Evolutionary conservation across 768 basidiomycete species (phyloP), one percentile per base, ranked within the genome.

Genomic region (Dioszegia hungarica): DNA sequence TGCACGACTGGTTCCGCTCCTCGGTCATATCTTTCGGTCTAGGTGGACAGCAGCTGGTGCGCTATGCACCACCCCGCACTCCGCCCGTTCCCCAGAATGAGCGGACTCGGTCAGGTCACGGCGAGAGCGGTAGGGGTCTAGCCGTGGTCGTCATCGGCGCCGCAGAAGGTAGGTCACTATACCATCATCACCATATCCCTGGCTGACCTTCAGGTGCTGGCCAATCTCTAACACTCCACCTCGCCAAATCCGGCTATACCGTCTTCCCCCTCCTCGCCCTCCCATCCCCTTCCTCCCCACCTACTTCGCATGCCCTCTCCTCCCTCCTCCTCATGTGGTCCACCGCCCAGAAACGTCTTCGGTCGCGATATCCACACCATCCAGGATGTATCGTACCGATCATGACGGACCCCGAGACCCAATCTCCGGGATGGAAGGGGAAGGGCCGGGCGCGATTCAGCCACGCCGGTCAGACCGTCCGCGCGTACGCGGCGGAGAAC

Each of bases 391-490:
- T 71, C 22, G 61, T 71, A n/a, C 69, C 69, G 2, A 57, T 71
- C 31, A 59, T 71, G 3, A 54, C 57, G 6, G 69, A 71, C 33
- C 63, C 66, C 19, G 63, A 65, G 15, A 34, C 37, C 46, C 17
- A 33, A 24, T 5, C 47, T 8, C 20, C 28, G 15, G 15, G 22
- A 34, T 49, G 29, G 22, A 27, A 38, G n/a, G 28, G 15, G 11
- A 34, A 46, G 47, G 40, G 31, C 15, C 15, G 38, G 33, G 62
- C 60, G 12, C 31, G 60, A 39, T 66, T 64, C 43, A 41, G 50
- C 15, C 69, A 68, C 61, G 66, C 69, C 15, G 61, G 64, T 14
- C 67, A 71, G 25, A 68, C 69, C n/a, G 61, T 71, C 33, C 19
- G 64, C 20, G 64, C 62, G 1, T 71, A 71, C 39, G 62, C 61